These are phyloP conservation scores for Sporisorium graminicola DNA, from an alignment of 1,284 basidiomycete species.

Conservation along the genomic window DNA sequence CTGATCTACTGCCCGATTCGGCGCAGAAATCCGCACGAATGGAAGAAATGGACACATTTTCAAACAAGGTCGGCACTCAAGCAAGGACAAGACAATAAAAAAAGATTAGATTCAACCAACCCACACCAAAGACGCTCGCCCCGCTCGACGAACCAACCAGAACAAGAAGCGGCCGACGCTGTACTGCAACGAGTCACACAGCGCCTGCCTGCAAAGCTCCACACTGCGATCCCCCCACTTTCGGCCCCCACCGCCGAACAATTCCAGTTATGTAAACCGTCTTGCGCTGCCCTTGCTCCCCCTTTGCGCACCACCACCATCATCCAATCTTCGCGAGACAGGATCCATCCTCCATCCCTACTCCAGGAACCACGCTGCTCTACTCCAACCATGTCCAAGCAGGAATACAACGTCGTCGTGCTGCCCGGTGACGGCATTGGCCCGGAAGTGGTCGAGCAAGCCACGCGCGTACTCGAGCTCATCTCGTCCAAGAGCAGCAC, in stretches of 20 bases:
- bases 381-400: conserved; percentile 34
- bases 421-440: conserved; percentile 98
- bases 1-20: too few relatives aligned
- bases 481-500: conserved; percentile 76
- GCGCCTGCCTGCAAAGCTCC: background rate
- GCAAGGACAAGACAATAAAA: background rate
- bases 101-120: conserved; percentile 22
- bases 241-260: background rate
- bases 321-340: too few relatives aligned
- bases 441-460: conserved; percentile 92
- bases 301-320: background rate
- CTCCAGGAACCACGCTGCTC: too few relatives aligned
- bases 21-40: conserved; percentile 5
- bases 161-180: background rate
- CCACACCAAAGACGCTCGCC: too few relatives aligned
- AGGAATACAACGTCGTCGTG: conserved; percentile 71
- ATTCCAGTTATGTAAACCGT: background rate
- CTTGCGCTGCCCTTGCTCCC: too few relatives aligned
- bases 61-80: too few relatives aligned
- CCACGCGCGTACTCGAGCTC: conserved; percentile 84
- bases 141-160: conserved; percentile 28
- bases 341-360: too few relatives aligned
- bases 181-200: conserved; percentile 23
- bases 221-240: background rate
- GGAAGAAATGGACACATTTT: conserved; percentile 26